phyloP scores from a whole-genome alignment of 129 eudicot genomes.

The Scalesia atractyloides region DNA sequence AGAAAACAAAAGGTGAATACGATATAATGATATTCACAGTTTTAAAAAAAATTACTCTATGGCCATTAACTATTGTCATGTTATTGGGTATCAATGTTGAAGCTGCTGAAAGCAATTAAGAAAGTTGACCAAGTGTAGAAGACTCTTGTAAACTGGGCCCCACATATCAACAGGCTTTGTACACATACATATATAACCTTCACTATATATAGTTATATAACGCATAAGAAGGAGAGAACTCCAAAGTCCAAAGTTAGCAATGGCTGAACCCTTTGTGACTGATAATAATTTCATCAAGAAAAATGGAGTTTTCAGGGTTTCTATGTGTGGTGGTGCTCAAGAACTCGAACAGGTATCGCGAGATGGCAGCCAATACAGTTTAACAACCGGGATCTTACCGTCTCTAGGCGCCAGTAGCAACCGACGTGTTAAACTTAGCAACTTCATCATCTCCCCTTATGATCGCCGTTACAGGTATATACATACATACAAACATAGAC shows the following conservation, averaged over 20 bases:
- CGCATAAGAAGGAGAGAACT: background rate
- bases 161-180: conserved; percentile 13
- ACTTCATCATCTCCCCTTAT: conserved; percentile 53
- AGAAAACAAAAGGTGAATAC: background rate
- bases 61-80: conserved; percentile 3
- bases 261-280: conserved; percentile 17
- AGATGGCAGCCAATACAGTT: conserved; percentile 66
- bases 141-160: conserved; percentile 25
- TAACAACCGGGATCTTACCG: conserved; percentile 50
- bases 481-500: background rate
- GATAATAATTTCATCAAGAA: background rate
- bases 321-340: conserved; percentile 52
- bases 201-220: background rate
- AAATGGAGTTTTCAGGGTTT: conserved; percentile 42
- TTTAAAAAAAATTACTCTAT: background rate
- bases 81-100: background rate
- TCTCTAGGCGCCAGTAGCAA: conserved; percentile 56
- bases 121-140: conserved; percentile 14
- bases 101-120: conserved; percentile 6
- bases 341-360: conserved; percentile 69
- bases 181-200: background rate
- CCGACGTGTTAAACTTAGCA: conserved; percentile 43
- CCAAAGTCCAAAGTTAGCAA: background rate
- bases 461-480: conserved; percentile 57
- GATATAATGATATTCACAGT: too few relatives aligned